Evolutionary conservation across 139 green algal genomes (phyloP).

Genomic region (Nannochloris sp.): DNA sequence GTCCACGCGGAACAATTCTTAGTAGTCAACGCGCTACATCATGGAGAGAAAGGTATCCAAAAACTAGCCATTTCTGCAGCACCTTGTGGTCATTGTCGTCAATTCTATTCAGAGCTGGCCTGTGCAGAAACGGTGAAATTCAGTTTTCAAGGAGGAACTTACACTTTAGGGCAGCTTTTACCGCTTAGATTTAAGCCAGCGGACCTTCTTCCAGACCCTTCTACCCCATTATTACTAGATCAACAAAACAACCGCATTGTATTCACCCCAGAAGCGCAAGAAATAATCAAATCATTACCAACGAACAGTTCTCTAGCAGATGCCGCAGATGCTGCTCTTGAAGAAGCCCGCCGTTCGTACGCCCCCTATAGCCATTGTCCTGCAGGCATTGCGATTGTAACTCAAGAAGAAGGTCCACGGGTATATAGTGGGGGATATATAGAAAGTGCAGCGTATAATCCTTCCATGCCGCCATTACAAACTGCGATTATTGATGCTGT

Average conservation of each 20-base stretch:
- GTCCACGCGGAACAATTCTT: conserved; percentile 86
- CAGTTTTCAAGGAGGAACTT: conserved; percentile 40
- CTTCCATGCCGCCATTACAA: conserved; percentile 69
- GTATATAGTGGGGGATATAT: conserved; percentile 63
- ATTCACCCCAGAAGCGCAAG: conserved; percentile 21
- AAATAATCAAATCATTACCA: background rate
- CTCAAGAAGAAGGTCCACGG: conserved; percentile 14
- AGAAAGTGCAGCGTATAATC: conserved; percentile 83
- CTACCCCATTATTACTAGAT: conserved; percentile 59
- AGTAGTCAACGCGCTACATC: conserved; percentile 55
- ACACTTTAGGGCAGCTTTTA: conserved; percentile 55
- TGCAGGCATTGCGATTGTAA: conserved; percentile 56
- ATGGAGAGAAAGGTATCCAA: conserved; percentile 45
- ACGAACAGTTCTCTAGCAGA: conserved; percentile 9
- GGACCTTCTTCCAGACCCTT: conserved; percentile 48
- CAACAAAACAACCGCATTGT: conserved; percentile 50
- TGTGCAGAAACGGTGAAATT: conserved; percentile 57
- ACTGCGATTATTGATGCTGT: conserved; percentile 55
- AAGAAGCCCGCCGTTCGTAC: conserved; percentile 16
- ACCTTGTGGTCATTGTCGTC: conserved; percentile 81
- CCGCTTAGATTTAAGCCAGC: conserved; percentile 63
- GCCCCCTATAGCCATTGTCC: conserved; percentile 38
- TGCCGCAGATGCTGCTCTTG: conserved; percentile 35
- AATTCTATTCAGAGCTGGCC: conserved; percentile 74
- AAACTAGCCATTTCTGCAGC: conserved; percentile 62